These are phyloP conservation scores for Colletotrichum echinochloae DNA, from an alignment of 2,329 filamentous ascomycete species.

Conservation along the genomic window DNA sequence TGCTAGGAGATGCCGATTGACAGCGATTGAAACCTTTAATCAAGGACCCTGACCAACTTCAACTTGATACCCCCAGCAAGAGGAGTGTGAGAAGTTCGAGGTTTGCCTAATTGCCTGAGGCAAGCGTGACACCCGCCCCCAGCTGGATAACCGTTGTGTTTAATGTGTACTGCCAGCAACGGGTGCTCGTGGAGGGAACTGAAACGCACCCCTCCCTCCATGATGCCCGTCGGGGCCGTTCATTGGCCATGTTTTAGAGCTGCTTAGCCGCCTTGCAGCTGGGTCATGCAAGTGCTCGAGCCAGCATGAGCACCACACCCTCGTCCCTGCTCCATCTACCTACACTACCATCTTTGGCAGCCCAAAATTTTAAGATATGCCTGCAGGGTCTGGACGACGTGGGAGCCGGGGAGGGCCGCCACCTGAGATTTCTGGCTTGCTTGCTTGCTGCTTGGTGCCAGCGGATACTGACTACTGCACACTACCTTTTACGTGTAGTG, in stretches of 20 bases:
- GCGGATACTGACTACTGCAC: slow-evolving; percentile 21
- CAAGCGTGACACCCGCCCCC: background rate
- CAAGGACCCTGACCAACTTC: slow-evolving; percentile 2
- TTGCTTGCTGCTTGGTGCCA: slow-evolving; percentile 24
- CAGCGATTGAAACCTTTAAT: background rate
- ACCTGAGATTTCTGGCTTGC: slow-evolving; percentile 18
- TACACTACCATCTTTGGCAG: slow-evolving; percentile 32
- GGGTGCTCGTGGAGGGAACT: slow-evolving; percentile 1
- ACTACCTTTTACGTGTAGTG: background rate
- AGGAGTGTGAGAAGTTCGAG: background rate
- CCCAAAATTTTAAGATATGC: slow-evolving; percentile 38
- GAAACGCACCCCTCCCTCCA: slow-evolving; percentile 39
- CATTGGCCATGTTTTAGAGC: slow-evolving; percentile 39
- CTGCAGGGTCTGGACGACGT: slow-evolving; percentile 41
- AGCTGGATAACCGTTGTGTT: slow-evolving; percentile 6
- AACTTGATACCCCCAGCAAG: background rate
- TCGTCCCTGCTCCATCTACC: slow-evolving; percentile 33
- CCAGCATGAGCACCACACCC: slow-evolving; percentile 37
- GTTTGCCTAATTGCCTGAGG: slow-evolving; percentile 8
- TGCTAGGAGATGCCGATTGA: background rate
- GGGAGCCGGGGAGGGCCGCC: slow-evolving; percentile 12
- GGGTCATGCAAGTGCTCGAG: slow-evolving; percentile 42
- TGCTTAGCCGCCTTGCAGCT: slow-evolving; percentile 43
- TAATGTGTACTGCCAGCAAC: slow-evolving; percentile 26
- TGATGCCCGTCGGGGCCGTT: background rate